Base-by-base conservation (phyloP, 2,329 filamentous ascomycete species). In the Aulographum hederae region DNA sequence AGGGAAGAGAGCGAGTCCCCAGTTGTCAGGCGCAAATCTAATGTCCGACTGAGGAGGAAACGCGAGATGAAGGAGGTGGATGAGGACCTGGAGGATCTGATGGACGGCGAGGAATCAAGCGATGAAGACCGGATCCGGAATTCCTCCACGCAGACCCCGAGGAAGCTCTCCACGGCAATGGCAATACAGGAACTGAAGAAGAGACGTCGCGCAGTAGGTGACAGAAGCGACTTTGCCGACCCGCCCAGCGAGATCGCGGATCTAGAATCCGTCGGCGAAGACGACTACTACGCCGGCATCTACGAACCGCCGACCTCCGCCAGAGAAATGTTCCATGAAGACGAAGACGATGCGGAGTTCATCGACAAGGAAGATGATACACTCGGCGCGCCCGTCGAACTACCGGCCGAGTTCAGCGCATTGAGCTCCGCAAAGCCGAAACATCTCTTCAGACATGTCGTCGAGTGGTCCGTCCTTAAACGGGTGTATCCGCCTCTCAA, bases 391-490 rank as follows among this genome's bases (percentile, higher is more conserved):
- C 48, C 78, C 1, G 71, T 70, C 2, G 68, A 67, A 1, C 69
- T 81, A 2, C 79, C 79, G 0, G 57, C 85, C 1, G 58, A 77
- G 41, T 82, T 81, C 47, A 78, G 73, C 1, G 54, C 63, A 3
- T 64, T 76, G 34, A 65, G 69, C 0, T 70, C 73, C 38, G 73
- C 73, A 41, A 76, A 76, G 31, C 57, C 74, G 0, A 73, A 72
- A 39, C 72, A 80, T 25, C 69, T 84, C 31, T 86, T 86, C 55
- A 68, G 67, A 30, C 71, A 74, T 42, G 75, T 70, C 0, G 61
- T 86, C 2, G 77, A 82, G 46, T 86, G 78, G 78, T 75, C 85
- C 53, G 73, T 86, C 2, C 77, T 82, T 43, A 78, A 78, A 46
- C 74, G 76, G 41, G 62, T 89, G 31, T 76, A 84, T 40, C 78